phyloP scores from a whole-genome alignment of 495 filamentous ascomycete species.

The Pyrenula massariospora region DNA sequence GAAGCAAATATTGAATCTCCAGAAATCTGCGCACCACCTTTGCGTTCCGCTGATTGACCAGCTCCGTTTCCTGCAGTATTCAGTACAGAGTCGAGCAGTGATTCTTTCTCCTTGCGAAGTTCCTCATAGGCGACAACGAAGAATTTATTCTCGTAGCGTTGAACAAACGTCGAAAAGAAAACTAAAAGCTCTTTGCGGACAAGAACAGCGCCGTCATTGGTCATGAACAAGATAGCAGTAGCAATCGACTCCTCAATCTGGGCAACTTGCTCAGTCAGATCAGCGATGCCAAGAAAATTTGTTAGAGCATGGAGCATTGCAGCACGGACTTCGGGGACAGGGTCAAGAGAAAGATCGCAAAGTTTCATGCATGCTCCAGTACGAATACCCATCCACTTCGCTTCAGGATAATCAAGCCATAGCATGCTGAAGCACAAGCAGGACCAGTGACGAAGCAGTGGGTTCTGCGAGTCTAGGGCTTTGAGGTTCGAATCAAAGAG shows the following conservation, averaged over 20 bases:
- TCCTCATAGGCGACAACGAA: constrained; percentile 87
- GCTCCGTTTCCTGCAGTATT: constrained; percentile 28
- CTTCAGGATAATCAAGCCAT: constrained; percentile 81
- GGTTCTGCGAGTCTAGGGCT: constrained; percentile 81
- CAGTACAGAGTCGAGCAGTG: constrained; percentile 20
- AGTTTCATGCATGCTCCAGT: constrained; percentile 69
- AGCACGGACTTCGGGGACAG: constrained; percentile 86
- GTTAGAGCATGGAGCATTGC: constrained; percentile 89
- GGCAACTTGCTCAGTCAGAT: constrained; percentile 82
- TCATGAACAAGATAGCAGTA: constrained; percentile 72
- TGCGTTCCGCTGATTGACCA: constrained; percentile 10
- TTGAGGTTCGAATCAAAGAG: constrained; percentile 74
- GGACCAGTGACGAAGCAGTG: constrained; percentile 87
- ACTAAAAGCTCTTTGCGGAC: constrained; percentile 87
- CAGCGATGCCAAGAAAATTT: constrained; percentile 85
- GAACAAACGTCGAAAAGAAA: constrained; percentile 86
- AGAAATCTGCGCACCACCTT: constrained; percentile 25
- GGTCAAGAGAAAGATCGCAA: constrained; percentile 70
- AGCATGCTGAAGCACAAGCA: constrained; percentile 93
- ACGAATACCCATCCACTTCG: constrained; percentile 86
- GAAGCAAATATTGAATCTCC: constrained; percentile 82
- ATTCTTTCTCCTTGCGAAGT: constrained; percentile 70
- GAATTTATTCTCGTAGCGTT: constrained; percentile 86
- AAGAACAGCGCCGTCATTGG: constrained; percentile 81
- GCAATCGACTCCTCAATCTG: constrained; percentile 83